phyloP scores from a whole-genome alignment of 1,284 basidiomycete species.

The Vanrija pseudolonga region DNA sequence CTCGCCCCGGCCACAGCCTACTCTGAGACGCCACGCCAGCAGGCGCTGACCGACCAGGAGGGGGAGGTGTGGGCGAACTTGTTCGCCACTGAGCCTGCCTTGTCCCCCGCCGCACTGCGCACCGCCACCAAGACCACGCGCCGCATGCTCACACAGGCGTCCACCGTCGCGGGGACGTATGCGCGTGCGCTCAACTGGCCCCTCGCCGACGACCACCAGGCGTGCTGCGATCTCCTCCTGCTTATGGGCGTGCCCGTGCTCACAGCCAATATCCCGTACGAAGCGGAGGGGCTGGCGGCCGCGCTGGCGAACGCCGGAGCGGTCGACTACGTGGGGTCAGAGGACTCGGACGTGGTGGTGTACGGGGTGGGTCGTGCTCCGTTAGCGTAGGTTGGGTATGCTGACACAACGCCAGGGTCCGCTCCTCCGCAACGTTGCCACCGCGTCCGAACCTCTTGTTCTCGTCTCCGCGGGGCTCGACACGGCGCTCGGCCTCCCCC shows the following conservation, averaged over 20 bases:
- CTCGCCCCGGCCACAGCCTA: constrained; percentile 23
- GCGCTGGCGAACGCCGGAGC: constrained; percentile 65
- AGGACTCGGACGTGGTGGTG: constrained; percentile 62
- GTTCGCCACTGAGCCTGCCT: neutral
- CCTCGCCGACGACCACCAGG: constrained; percentile 30
- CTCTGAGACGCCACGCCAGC: constrained; percentile 37
- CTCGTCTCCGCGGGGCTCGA: constrained; percentile 63
- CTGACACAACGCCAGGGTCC: constrained; percentile 56
- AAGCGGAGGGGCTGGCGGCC: constrained; percentile 78
- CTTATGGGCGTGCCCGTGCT: constrained; percentile 76
- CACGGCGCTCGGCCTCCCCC: constrained; percentile 56
- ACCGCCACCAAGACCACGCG: neutral
- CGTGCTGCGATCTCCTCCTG: constrained; percentile 53
- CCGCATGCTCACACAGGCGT: constrained; percentile 13
- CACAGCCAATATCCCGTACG: constrained; percentile 62
- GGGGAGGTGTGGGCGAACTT: constrained; percentile 24
- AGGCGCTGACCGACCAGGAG: constrained; percentile 32
- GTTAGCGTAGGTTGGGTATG: no score
- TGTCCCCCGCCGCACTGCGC: constrained; percentile 5
- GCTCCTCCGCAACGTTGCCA: constrained; percentile 68
- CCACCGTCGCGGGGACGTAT: constrained; percentile 23
- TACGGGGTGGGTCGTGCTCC: constrained; percentile 33
- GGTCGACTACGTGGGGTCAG: constrained; percentile 80
- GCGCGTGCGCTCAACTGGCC: constrained; percentile 34
- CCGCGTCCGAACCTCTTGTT: constrained; percentile 57